Percentiles rank a stretch among this genome's conserved stretches.
These are phyloP conservation scores for Wickerhamomyces sydowiorum DNA, from an alignment of 805 yeast species.

Conservation along the genomic window DNA sequence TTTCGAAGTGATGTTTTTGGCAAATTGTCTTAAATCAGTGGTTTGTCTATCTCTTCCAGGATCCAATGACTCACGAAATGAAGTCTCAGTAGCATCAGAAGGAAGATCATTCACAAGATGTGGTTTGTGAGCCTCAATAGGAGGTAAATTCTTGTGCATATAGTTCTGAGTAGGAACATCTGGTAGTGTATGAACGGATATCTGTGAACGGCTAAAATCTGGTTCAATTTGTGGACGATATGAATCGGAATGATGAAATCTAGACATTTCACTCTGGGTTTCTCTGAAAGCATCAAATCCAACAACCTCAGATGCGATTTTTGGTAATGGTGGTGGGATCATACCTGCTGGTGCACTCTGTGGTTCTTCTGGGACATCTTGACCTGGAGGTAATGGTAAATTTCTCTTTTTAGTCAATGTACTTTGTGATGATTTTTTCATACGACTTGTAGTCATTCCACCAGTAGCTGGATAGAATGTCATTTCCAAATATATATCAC, in stretches of 20 bases:
- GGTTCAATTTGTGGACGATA: background rate
- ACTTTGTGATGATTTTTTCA: constrained; percentile 4
- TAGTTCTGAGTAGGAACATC: constrained; percentile 16
- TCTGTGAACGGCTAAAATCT: constrained; percentile 1
- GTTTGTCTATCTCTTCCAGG: constrained; percentile 2
- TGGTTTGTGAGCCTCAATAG: background rate
- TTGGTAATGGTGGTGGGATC: constrained; percentile 20
- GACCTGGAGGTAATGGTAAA: constrained; percentile 24
- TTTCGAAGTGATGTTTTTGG: constrained; percentile 13
- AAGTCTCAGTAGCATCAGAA: background rate
- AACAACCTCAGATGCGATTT: constrained; percentile 1
- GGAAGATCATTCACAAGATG: background rate
- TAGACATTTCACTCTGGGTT: background rate
- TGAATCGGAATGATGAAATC: background rate
- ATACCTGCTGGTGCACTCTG: constrained; percentile 1
- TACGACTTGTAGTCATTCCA: constrained; percentile 1
- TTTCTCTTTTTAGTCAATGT: constrained; percentile 13
- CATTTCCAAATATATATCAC: constrained; percentile 84
- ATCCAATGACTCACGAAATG: background rate
- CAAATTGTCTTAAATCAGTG: constrained; percentile 7
- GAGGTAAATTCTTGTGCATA: constrained; percentile 4
- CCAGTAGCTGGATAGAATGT: constrained; percentile 69
- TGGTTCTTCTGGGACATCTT: background rate
- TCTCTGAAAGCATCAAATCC: background rate
- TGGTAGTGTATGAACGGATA: constrained; percentile 17